Evolutionary conservation across 306 rosid species (phyloP), one percentile per base, ranked within the genome.

Genomic region (Trifolium pratense): DNA sequence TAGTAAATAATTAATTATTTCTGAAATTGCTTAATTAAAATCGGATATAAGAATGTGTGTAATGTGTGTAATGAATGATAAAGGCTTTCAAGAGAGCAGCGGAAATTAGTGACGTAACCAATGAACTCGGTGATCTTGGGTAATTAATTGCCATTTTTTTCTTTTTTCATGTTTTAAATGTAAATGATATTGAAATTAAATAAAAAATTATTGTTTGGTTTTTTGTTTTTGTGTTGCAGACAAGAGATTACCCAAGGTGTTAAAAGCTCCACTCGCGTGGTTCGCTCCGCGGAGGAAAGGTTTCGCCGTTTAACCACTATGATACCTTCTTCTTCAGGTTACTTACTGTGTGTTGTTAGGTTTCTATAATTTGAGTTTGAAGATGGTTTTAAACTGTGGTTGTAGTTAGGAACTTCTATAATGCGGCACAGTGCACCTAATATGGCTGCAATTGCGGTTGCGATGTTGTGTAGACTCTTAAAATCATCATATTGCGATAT

Each of bases 21-120:
- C n/a, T n/a, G n/a, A n/a, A n/a, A n/a, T n/a, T n/a, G n/a, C n/a
- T n/a, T n/a, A n/a, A n/a, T n/a, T n/a, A n/a, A n/a, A n/a, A n/a
- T n/a, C n/a, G n/a, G n/a, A n/a, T n/a, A n/a, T n/a, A n/a, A n/a
- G n/a, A n/a, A n/a, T n/a, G n/a, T n/a, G n/a, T n/a, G n/a, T n/a
- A n/a, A n/a, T n/a, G n/a, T n/a, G n/a, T n/a, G n/a, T n/a, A n/a
- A n/a, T n/a, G n/a, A n/a, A n/a, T n/a, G n/a, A n/a, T n/a, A n/a
- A n/a, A n/a, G n/a, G n/a, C n/a, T n/a, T n/a, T n/a, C 95, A 23
- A 84, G 95, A 84, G 97, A 89, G 81, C 97, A 94, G 75, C 89
- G 97, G 97, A 94, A 89, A 90, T 91, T 65, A 87, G 90, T 71
- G 99, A 94, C 82, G 76, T 91, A 29, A 91, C 97, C 14, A 85